Conservation (phyloP, 371 early-diverging fungal species). For the Choanephora cucurbitarum region DNA sequence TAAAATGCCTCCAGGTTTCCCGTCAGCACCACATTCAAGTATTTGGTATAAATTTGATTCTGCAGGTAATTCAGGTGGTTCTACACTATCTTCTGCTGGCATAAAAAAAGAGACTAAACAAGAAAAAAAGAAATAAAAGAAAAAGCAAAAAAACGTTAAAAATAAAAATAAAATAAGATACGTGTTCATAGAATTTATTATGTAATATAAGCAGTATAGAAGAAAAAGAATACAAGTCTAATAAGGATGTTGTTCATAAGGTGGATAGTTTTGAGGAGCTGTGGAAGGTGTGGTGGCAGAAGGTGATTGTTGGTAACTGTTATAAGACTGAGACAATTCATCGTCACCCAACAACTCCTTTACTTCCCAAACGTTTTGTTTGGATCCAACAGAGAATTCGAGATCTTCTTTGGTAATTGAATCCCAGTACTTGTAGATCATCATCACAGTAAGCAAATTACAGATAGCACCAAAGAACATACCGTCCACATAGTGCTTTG, state of each 20-base stretch:
- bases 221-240: background rate
- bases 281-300: constrained; percentile 8
- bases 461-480: constrained; percentile 82
- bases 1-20: constrained; percentile 50
- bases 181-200: constrained; percentile 1
- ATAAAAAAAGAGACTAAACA: constrained; percentile 5
- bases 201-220: constrained; percentile 1
- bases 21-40: constrained; percentile 41
- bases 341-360: constrained; percentile 69
- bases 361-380: constrained; percentile 64
- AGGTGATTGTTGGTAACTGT: constrained; percentile 13
- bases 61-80: background rate
- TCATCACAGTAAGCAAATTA: constrained; percentile 85
- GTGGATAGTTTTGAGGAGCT: constrained; percentile 24
- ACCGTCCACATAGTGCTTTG: constrained; percentile 86
- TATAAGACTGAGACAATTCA: constrained; percentile 22
- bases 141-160: background rate
- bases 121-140: constrained; percentile 5
- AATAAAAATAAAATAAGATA: background rate
- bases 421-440: constrained; percentile 95
- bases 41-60: constrained; percentile 31
- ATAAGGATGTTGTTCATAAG: constrained; percentile 23
- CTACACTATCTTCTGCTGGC: background rate
- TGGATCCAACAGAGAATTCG: constrained; percentile 82
- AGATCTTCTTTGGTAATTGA: constrained; percentile 91